Evolutionary conservation across 1,139 yeast species (phyloP), one percentile per base, ranked within the genome.

Genomic region (Taphrina populina): DNA sequence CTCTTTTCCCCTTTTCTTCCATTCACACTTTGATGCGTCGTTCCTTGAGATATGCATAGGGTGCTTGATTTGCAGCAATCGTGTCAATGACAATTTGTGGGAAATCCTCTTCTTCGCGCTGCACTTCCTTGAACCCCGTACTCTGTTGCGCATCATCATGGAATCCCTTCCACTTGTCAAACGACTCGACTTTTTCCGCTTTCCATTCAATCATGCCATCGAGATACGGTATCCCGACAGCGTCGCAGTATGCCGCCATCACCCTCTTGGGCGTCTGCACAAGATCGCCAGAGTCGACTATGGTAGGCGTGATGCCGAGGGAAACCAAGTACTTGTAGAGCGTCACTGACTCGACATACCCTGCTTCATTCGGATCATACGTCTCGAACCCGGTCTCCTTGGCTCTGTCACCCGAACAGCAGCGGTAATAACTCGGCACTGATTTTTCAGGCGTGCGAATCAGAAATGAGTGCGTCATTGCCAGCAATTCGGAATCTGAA

Each of bases 111-210:
- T 49, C 39, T 23, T 39, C 54, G 7, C 54, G 45, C 17, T 29
- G 36, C 40, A 49, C 54, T 35, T 49, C 54, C 39, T 52, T 52
- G 59, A 66, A 66, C 5, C 69, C 68, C 10, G 63, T 61, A 11
- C 66, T 61, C 17, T 63, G 60, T 23, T 66, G 60, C 5, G 65
- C 68, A 33, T 65, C 67, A 32, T 65, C 67, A 36, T 66, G 69
- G 58, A 64, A 66, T 5, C 69, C 69, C 30, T 62, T 61, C 69
- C 69, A 66, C 40, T 65, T 66, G 23, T 63, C 63, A 53, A 66
- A 66, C 46, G 60, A 58, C 26, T 61, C 59, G 20, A 59, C 60
- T 33, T 59, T 57, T 15, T 59, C 61, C 3, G 56, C 51, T 32
- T 52, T 43, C 69, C 69, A 66, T 4, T 62, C 47, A 11, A 66